These are phyloP conservation scores for Eucalyptus cloeziana DNA, from an alignment of 345 rosid genomes.

Conservation along the genomic window DNA sequence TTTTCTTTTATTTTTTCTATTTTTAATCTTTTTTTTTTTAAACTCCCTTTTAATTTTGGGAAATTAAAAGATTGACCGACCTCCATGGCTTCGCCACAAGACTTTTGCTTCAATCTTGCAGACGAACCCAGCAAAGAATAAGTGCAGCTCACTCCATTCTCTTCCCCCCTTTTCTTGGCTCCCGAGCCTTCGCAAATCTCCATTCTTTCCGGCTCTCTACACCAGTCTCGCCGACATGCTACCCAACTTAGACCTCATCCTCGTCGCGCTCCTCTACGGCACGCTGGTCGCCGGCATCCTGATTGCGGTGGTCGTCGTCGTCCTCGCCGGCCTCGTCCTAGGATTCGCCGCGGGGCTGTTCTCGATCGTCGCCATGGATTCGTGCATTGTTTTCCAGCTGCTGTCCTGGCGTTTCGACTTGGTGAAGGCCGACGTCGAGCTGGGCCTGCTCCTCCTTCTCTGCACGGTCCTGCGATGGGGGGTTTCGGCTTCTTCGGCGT, in stretches of 20 bases:
- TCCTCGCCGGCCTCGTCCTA: not conserved
- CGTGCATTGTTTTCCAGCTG: not conserved
- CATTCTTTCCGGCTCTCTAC: not conserved
- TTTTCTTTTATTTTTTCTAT: no score
- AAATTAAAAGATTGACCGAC: not conserved
- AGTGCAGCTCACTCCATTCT: conserved; percentile 21
- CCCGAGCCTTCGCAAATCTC: not conserved
- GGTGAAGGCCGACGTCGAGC: conserved; percentile 2
- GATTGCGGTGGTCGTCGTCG: not conserved
- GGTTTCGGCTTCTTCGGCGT: not conserved
- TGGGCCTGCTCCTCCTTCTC: conserved; percentile 16
- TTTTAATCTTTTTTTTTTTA: no score
- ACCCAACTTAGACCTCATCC: conserved; percentile 26
- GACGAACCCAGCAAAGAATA: not conserved
- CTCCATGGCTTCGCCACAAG: not conserved
- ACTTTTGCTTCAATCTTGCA: not conserved
- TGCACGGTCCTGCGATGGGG: not conserved
- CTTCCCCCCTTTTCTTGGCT: not conserved
- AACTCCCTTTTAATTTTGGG: not conserved
- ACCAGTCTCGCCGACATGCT: not conserved
- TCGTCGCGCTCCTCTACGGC: conserved; percentile 14
- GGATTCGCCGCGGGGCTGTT: conserved; percentile 5
- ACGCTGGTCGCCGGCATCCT: conserved; percentile 10
- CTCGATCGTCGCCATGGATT: conserved; percentile 11
- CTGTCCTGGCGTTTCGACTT: not conserved